These are phyloP conservation scores for Verticillium tricorpus DNA, from an alignment of 2,329 filamentous ascomycete genomes.

Conservation along the genomic window DNA sequence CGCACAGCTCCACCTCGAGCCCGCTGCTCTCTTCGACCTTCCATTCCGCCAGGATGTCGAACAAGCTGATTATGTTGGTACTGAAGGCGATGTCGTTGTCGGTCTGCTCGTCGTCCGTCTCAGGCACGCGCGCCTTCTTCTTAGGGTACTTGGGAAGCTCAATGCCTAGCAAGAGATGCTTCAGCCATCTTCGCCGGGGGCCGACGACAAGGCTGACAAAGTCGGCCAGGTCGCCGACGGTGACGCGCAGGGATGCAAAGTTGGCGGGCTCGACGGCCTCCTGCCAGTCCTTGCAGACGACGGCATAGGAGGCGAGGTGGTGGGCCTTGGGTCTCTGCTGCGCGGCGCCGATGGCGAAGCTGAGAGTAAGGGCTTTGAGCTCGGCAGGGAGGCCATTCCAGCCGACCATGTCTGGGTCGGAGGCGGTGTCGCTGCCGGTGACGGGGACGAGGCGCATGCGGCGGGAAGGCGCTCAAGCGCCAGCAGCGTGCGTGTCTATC, in stretches of 20 bases:
- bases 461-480: neutral
- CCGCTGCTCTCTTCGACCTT: constrained; percentile 5
- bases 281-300: constrained; percentile 21
- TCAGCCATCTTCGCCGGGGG: constrained; percentile 15
- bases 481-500: neutral
- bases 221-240: constrained; percentile 11
- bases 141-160: constrained; percentile 16
- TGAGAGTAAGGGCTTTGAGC: constrained; percentile 10
- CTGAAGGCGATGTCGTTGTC: constrained; percentile 20
- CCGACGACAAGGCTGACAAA: constrained; percentile 17
- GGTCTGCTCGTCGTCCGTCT: constrained; percentile 19
- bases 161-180: constrained; percentile 15
- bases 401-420: constrained; percentile 9
- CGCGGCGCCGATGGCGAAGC: neutral
- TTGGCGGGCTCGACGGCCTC: constrained; percentile 18
- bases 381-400: constrained; percentile 13
- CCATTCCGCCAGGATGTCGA: constrained; percentile 19
- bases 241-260: constrained; percentile 16
- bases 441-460: constrained; percentile 1
- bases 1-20: constrained; percentile 19
- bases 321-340: neutral
- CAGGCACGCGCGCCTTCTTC: constrained; percentile 12
- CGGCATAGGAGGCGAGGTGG: constrained; percentile 15
- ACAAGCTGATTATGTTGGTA: constrained; percentile 16
- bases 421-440: neutral